Evolutionary conservation across 192 early-diverging fungal species (phyloP).

Genomic region (Gamsiella multidivaricata): DNA sequence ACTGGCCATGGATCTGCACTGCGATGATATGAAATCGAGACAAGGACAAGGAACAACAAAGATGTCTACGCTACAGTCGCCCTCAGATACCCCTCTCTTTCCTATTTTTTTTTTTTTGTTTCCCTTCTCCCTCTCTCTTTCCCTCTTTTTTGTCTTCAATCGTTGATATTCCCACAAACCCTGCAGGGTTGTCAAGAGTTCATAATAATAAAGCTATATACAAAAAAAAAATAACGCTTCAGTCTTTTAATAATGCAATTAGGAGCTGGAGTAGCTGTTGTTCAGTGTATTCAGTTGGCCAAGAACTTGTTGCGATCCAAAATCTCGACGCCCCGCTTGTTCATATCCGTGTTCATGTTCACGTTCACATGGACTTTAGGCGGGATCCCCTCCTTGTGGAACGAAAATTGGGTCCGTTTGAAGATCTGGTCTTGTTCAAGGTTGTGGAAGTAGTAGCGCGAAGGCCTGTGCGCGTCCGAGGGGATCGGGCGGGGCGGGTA

Average conservation of each 20-base stretch:
- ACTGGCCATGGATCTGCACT: neutral
- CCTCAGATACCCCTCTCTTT: neutral
- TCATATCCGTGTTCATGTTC: neutral
- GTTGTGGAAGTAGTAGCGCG: conserved; percentile 37
- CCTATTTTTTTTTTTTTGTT: neutral
- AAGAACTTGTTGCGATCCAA: conserved; percentile 34
- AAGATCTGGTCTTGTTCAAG: conserved; percentile 24
- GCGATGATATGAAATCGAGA: no score
- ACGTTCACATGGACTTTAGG: neutral
- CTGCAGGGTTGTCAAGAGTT: no score
- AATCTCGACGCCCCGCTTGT: neutral
- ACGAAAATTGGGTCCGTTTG: neutral
- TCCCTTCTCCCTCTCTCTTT: neutral
- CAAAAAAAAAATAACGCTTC: no score
- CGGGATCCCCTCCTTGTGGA: conserved; percentile 23
- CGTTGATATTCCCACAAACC: neutral
- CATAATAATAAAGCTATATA: no score
- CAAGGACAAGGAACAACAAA: no score
- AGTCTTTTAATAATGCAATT: no score
- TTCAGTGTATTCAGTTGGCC: conserved; percentile 4
- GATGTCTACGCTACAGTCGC: no score
- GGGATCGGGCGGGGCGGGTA: conserved; percentile 33
- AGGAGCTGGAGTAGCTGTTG: no score
- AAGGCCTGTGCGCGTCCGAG: conserved; percentile 15
- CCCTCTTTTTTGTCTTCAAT: conserved; percentile 1